phyloP scores from a whole-genome alignment of 2,329 filamentous ascomycete genomes.

The Diplodia corticola region DNA sequence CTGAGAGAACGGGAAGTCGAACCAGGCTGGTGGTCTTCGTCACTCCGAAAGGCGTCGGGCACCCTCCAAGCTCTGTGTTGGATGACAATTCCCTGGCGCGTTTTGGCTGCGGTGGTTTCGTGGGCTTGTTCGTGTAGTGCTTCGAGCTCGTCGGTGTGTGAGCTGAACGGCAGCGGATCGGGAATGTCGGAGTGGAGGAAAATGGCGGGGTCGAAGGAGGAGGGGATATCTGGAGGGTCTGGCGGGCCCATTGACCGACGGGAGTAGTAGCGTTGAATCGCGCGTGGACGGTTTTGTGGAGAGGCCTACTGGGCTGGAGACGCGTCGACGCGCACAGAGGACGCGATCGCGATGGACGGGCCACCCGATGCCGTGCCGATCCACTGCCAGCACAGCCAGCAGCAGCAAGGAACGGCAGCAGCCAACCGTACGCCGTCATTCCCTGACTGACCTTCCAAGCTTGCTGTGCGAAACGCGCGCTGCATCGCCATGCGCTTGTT shows the following conservation, averaged over 20 bases:
- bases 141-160: slow-evolving; percentile 51
- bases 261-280: slow-evolving; percentile 55
- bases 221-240: slow-evolving; percentile 30
- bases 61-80: slow-evolving; percentile 53
- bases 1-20: slow-evolving; percentile 32
- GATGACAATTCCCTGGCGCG: slow-evolving; percentile 49
- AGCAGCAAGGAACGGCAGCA: not conserved
- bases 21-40: slow-evolving; percentile 45
- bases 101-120: slow-evolving; percentile 47
- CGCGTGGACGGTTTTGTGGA: slow-evolving; percentile 55
- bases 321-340: slow-evolving; percentile 13
- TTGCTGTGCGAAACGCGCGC: not conserved
- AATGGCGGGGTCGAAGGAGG: slow-evolving; percentile 54
- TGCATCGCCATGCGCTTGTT: slow-evolving; percentile 13
- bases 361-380: not conserved
- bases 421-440: not conserved
- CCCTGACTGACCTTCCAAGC: not conserved
- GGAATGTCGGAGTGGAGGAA: slow-evolving; percentile 50
- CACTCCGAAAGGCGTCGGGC: slow-evolving; percentile 51
- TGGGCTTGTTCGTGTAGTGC: slow-evolving; percentile 44
- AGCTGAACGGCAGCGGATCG: slow-evolving; percentile 26
- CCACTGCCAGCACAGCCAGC: too few species aligned
- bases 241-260: slow-evolving; percentile 38
- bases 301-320: slow-evolving; percentile 27
- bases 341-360: not conserved